Percentiles rank a stretch among this genome's conserved stretches.
phyloP scores from a whole-genome alignment of 306 rosid genomes.

The Vigna radiata region DNA sequence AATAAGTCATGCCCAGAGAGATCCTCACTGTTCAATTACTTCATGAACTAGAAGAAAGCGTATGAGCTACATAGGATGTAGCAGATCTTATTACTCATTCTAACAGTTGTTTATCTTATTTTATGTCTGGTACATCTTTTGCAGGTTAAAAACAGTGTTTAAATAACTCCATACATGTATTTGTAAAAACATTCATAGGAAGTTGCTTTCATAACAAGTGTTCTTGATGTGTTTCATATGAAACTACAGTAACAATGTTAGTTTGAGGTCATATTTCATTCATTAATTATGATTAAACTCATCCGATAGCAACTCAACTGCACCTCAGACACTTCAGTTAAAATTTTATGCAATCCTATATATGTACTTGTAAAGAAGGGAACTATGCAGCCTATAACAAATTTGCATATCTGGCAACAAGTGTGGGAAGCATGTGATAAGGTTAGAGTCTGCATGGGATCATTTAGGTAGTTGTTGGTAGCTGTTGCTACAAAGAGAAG shows the following conservation, averaged over 20 bases:
- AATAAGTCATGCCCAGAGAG: slow-evolving; percentile 65
- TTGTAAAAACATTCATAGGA: not conserved
- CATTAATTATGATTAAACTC: not conserved
- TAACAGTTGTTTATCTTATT: not conserved
- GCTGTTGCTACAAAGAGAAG: not conserved
- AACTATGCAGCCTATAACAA: not conserved
- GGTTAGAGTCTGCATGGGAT: slow-evolving; percentile 3
- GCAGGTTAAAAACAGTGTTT: not conserved
- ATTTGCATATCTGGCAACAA: not conserved
- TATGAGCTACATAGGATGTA: not conserved
- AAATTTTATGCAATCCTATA: not conserved
- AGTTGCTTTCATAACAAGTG: not conserved
- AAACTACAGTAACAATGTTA: not conserved
- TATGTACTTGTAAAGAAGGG: not conserved
- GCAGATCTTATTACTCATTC: not conserved
- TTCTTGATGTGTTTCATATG: not conserved
- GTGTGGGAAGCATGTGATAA: not conserved
- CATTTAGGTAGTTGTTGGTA: not conserved
- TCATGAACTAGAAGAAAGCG: slow-evolving; percentile 47
- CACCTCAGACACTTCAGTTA: not conserved
- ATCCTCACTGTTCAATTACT: slow-evolving; percentile 60
- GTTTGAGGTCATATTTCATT: slow-evolving; percentile 1
- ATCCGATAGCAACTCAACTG: not conserved
- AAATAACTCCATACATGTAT: not conserved
- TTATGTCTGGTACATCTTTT: not conserved